Evolutionary conservation across 2,329 filamentous ascomycete species (phyloP).

Genomic region (Colletotrichum sp.): DNA sequence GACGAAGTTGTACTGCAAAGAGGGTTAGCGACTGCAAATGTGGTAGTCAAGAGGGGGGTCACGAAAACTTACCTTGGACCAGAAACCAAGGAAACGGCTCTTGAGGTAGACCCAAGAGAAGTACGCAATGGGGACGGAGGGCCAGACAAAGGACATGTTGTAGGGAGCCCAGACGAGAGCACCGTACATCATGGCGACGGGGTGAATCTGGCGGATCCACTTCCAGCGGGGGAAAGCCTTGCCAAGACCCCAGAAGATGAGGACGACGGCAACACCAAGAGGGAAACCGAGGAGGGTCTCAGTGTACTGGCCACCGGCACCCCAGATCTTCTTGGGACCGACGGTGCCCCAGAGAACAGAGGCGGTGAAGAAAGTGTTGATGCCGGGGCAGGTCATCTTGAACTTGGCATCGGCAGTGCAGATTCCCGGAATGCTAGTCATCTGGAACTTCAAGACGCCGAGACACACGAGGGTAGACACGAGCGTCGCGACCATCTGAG

Average conservation of each 20-base stretch:
- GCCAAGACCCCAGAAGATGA: constrained; percentile 39
- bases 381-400: constrained; percentile 40
- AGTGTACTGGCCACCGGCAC: constrained; percentile 37
- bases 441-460: constrained; percentile 54
- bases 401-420: constrained; percentile 40
- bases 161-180: constrained; percentile 46
- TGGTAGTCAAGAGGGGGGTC: rapidly evolving
- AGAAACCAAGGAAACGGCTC: constrained; percentile 48
- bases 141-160: constrained; percentile 54
- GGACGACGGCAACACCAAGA: constrained; percentile 38
- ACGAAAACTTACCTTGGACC: constrained; percentile 47
- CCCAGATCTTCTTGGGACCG: constrained; percentile 41
- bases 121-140: constrained; percentile 51
- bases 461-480: constrained; percentile 56
- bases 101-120: constrained; percentile 54
- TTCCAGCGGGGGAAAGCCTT: constrained; percentile 34
- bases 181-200: constrained; percentile 46
- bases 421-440: constrained; percentile 35
- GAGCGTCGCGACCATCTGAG: constrained; percentile 62
- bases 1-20: constrained; percentile 48
- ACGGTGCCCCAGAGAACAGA: constrained; percentile 47
- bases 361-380: constrained; percentile 45
- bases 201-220: constrained; percentile 43
- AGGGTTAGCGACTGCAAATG: background rate
- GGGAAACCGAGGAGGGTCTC: constrained; percentile 42